Evolutionary conservation across 2,329 filamentous ascomycete genomes (phyloP).

Genomic region (Sclerotinia nivalis): DNA sequence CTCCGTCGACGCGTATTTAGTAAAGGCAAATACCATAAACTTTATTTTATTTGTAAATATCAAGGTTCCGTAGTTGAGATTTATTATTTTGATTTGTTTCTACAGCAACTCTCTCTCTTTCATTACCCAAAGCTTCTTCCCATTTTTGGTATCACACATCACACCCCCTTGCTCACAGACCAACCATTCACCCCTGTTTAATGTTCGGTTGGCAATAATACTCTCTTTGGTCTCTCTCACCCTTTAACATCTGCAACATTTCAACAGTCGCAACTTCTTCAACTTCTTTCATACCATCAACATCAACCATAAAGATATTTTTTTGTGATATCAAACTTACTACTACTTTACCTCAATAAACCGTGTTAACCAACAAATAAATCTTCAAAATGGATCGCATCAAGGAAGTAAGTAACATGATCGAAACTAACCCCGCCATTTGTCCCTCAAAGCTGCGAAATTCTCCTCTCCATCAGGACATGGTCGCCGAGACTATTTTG

Average conservation of each 20-base stretch:
- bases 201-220: constrained; percentile 25
- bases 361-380: constrained; percentile 14
- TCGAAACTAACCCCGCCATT: constrained; percentile 39
- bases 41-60: not conserved
- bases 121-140: constrained; percentile 6
- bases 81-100: constrained; percentile 26
- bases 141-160: constrained; percentile 12
- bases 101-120: constrained; percentile 26
- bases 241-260: constrained; percentile 18
- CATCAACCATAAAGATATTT: constrained; percentile 17
- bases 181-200: constrained; percentile 21
- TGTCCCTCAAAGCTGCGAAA: constrained; percentile 15
- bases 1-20: not conserved
- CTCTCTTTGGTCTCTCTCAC: constrained; percentile 21
- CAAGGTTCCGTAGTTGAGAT: not conserved
- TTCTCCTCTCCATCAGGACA: constrained; percentile 16
- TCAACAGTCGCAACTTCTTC: constrained; percentile 19
- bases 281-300: constrained; percentile 20
- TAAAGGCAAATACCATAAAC: not conserved
- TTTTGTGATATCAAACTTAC: not conserved
- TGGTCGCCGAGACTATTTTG: not conserved
- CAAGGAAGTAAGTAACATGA: constrained; percentile 70
- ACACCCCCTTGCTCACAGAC: constrained; percentile 22
- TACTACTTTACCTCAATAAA: not conserved
- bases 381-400: constrained; percentile 75